Evolutionary conservation across 2,329 filamentous ascomycete species (phyloP).

Genomic region (Chrysoporthe deuterocubensis): DNA sequence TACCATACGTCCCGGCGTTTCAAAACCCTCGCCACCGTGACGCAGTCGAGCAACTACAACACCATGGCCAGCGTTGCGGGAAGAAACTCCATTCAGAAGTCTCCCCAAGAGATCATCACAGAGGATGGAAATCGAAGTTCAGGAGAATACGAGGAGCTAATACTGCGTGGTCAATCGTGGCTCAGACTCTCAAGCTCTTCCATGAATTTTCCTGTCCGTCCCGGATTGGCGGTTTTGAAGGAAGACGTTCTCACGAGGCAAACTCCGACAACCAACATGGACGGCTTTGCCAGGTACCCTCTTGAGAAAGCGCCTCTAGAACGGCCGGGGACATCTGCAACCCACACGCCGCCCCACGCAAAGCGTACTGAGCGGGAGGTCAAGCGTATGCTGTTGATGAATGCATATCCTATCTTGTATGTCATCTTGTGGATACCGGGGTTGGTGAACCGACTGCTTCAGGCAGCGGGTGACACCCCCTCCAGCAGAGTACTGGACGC

Average conservation of each 20-base stretch:
- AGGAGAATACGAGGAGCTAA: not conserved
- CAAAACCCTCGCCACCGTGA: conserved; percentile 23
- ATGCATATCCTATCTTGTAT: conserved; percentile 44
- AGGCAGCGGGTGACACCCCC: conserved; percentile 32
- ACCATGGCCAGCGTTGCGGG: conserved; percentile 7
- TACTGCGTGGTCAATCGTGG: conserved; percentile 4
- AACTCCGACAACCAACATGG: not conserved
- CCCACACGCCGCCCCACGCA: conserved; percentile 25
- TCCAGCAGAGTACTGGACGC: conserved; percentile 28
- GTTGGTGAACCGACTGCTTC: conserved; percentile 40
- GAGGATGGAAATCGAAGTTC: not conserved
- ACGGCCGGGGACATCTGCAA: not conserved
- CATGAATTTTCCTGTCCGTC: not conserved
- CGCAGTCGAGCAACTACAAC: not conserved
- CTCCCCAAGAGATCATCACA: not conserved
- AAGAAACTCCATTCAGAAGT: not conserved
- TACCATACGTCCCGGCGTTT: conserved; percentile 38
- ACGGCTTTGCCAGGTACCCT: not conserved
- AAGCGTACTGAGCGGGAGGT: conserved; percentile 33
- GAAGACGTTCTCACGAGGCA: not conserved
- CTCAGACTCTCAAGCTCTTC: conserved; percentile 1
- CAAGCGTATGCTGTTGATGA: conserved; percentile 41
- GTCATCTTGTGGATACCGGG: conserved; percentile 44
- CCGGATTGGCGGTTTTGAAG: not conserved
- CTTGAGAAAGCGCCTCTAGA: conserved; percentile 24